A percentile compares a stretch with the other conserved stretches of the same genome.
Evolutionary conservation across 2,329 filamentous ascomycete genomes (phyloP).

Genomic region (Lachnellula occidentalis): DNA sequence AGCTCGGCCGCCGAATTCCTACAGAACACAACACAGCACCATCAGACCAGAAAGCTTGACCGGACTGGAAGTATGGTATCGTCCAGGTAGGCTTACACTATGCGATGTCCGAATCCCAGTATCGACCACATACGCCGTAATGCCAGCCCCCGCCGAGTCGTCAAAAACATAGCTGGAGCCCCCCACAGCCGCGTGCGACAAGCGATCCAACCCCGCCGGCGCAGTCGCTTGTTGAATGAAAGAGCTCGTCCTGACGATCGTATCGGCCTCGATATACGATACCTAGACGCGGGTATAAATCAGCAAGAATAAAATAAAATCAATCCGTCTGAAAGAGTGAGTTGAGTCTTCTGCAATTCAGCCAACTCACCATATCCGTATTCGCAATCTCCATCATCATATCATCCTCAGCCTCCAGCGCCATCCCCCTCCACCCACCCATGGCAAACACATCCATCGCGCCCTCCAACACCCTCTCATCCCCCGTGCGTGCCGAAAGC

Average conservation of each 20-base stretch:
- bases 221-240: slow-evolving; percentile 48
- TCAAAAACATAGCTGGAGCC: slow-evolving; percentile 30
- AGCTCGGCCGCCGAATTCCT: slow-evolving; percentile 34
- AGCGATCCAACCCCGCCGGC: slow-evolving; percentile 32
- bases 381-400: slow-evolving; percentile 46
- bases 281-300: slow-evolving; percentile 34
- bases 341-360: background rate
- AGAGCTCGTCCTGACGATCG: slow-evolving; percentile 39
- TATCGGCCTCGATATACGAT: slow-evolving; percentile 50
- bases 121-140: slow-evolving; percentile 34
- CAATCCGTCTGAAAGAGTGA: background rate
- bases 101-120: slow-evolving; percentile 33
- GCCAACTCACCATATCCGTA: slow-evolving; percentile 27
- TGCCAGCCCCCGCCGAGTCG: slow-evolving; percentile 28
- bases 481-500: slow-evolving; percentile 44
- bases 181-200: slow-evolving; percentile 25
- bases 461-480: slow-evolving; percentile 44
- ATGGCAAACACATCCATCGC: slow-evolving; percentile 43
- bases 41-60: background rate
- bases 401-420: slow-evolving; percentile 45
- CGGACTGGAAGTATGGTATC: background rate
- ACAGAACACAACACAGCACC: background rate
- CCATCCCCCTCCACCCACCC: slow-evolving; percentile 47
- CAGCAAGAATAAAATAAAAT: background rate
- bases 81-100: slow-evolving; percentile 5